phyloP scores from a whole-genome alignment of 148 eudicot species.

The Rhododendron henanense region DNA sequence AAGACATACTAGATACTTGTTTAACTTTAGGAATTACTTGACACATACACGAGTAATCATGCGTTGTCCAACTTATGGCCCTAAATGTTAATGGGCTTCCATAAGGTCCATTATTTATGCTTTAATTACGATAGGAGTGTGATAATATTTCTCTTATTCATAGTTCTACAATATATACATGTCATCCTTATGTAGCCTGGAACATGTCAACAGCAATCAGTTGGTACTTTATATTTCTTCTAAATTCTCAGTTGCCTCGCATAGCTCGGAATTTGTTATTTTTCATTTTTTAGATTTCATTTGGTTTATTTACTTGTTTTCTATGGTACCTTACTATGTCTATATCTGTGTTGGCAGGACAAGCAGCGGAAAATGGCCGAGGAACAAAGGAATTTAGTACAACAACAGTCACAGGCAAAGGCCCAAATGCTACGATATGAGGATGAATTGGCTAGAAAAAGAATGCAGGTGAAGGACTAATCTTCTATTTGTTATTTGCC shows the following conservation, averaged over 20 bases:
- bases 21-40: background rate
- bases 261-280: background rate
- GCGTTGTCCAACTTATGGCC: background rate
- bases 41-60: background rate
- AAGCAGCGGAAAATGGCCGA: slow-evolving; percentile 70
- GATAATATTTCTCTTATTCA: background rate
- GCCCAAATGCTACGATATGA: slow-evolving; percentile 89
- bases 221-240: background rate
- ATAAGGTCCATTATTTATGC: background rate
- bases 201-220: background rate
- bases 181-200: background rate
- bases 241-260: background rate
- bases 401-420: slow-evolving; percentile 79
- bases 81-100: background rate
- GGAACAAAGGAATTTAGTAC: slow-evolving; percentile 78
- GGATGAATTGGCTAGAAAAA: slow-evolving; percentile 87
- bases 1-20: background rate
- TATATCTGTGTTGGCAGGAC: slow-evolving; percentile 50
- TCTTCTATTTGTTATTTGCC: background rate
- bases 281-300: background rate
- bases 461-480: slow-evolving; percentile 66
- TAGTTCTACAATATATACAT: background rate
- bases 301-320: background rate
- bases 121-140: background rate
- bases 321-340: background rate